Base-by-base conservation (phyloP, 2,329 filamentous ascomycete species). In the Aotearoamyces nothofagi region DNA sequence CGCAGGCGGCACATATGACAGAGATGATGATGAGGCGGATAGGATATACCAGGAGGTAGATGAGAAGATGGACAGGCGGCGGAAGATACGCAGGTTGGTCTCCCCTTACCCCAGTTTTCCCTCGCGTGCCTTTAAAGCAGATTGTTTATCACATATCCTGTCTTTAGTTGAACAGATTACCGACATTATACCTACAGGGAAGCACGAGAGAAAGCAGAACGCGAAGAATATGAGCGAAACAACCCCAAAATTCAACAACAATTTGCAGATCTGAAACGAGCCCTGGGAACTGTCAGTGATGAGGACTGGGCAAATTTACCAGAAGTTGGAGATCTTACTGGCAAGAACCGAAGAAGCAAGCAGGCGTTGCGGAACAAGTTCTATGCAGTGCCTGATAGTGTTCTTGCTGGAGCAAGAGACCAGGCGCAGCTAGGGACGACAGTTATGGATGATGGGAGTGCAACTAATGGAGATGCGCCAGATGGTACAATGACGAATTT, bases 171-270 rank as follows among this genome's bases (percentile, higher is more conserved):
- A 69, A 66, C 71, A 81, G 72, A 77, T 70, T 79, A 69, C 78
- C 77, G 76, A 84, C 75, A 56, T 68, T 54, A 56, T 58, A 63
- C 60, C 57, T 52, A 60, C 62, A 92, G 90, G 71, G 90, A 98
- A 78, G 78, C 77, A 50, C 83, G 90, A 53, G 90, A 98, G 56
- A 64, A 79, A 52, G 69, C 81, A 59, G 87, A 98, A 62, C 73
- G 68, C 53, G 83, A 93, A 50, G 86, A 96, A 47, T 92, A 93
- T 66, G 87, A 98, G 60, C 75, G 78, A 43, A 87, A 93, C 53
- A 96, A 98, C 51, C 90, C 90, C 9, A 98, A 96, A 57, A 94
- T 98, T 29, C 82, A 92, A 49, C 82, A 94, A 42, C 90, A 98
- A 53, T 98, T 98, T 52, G 84, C 86, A 49, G 90, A 96, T 45